Base-by-base conservation (phyloP, 2,329 filamentous ascomycete genomes). In the Cryphonectria carpinicola region DNA sequence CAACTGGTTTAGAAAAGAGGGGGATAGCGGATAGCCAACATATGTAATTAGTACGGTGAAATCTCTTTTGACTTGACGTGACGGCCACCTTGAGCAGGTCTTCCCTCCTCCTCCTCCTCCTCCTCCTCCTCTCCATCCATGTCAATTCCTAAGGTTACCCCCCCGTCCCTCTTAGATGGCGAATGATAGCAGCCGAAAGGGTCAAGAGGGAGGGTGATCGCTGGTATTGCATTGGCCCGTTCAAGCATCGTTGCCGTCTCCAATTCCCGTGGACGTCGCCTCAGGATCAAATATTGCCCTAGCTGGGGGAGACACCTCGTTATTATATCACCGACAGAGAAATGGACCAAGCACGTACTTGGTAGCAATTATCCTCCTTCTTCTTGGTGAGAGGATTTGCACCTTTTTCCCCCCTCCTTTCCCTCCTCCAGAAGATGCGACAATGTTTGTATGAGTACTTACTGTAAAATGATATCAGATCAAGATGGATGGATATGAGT, bases 241-340 rank as follows among this genome's bases (percentile, higher is more conserved):
- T 39, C 58, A 17, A 61, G 17, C 54, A 25, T 22, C 14, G 43
- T 4, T 66, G 64, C 65, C 65, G 65, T 66, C 52, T 52, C 49
- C 52, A 66, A 66, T 37, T 66, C 65, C 65, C 65, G 65, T 32
- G 28, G n/a, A 13, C 54, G 14, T 32, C 25, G 25, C 25, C 25
- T 56, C 25, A 28, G 54, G 54, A 58, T 58, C 25, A 58, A 58
- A 58, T 58, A 58, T 58, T 58, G 54, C 54, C 54, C 7, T 32
- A 35, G 14, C 13, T 8, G 28, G 28, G 3, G 52, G 10, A 25
- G 49, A 25, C 4, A n/a, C 2, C 22, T 17, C 46, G 10, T 43
- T 43, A 11, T 11, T 39, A 39, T 11, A 13, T 10, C 11, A 11
- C 11, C 11, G 3, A 39, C 37, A 39, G 11, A 39, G 11, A 39